A percentile compares a stretch with the other conserved stretches of the same genome.
phyloP scores from a whole-genome alignment of 1,284 basidiomycete species.

The Ceratobasidium sp. region DNA sequence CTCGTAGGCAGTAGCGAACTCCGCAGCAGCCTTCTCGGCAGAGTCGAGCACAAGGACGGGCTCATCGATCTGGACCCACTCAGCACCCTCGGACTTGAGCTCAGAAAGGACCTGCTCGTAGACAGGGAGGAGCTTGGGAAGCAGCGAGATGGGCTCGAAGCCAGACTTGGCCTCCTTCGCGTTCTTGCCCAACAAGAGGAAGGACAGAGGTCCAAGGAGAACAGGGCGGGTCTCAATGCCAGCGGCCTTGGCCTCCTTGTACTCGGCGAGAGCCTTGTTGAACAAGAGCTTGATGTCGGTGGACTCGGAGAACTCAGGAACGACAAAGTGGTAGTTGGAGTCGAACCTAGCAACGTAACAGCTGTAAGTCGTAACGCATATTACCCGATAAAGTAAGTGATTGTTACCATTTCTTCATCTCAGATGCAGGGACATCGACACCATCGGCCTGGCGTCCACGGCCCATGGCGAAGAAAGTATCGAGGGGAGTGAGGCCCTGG shows the following conservation, averaged over 20 bases:
- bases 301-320: slow-evolving; percentile 93
- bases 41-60: slow-evolving; percentile 94
- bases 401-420: slow-evolving; percentile 98
- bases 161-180: slow-evolving; percentile 84
- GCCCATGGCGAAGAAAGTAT: slow-evolving; percentile 99
- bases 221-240: slow-evolving; percentile 96
- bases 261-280: slow-evolving; percentile 96
- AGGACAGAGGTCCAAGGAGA: slow-evolving; percentile 94
- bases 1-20: slow-evolving; percentile 86
- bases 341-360: slow-evolving; percentile 79
- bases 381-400: slow-evolving; percentile 42
- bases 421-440: slow-evolving; percentile 96
- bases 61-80: slow-evolving; percentile 97
- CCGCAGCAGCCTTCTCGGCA: slow-evolving; percentile 80
- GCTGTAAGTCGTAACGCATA: slow-evolving; percentile 44
- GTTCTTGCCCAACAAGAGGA: slow-evolving; percentile 93
- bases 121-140: slow-evolving; percentile 89
- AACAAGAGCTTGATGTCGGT: slow-evolving; percentile 95
- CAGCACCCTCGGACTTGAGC: slow-evolving; percentile 92
- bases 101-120: slow-evolving; percentile 93
- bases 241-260: slow-evolving; percentile 91
- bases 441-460: slow-evolving; percentile 95
- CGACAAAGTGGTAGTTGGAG: slow-evolving; percentile 99
- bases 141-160: slow-evolving; percentile 92
- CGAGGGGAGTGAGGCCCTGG: slow-evolving; percentile 87